Percentiles rank a stretch among this genome's conserved stretches.
Evolutionary conservation across 148 eudicot genomes (phyloP).

Genomic region (Silene uniflora): DNA sequence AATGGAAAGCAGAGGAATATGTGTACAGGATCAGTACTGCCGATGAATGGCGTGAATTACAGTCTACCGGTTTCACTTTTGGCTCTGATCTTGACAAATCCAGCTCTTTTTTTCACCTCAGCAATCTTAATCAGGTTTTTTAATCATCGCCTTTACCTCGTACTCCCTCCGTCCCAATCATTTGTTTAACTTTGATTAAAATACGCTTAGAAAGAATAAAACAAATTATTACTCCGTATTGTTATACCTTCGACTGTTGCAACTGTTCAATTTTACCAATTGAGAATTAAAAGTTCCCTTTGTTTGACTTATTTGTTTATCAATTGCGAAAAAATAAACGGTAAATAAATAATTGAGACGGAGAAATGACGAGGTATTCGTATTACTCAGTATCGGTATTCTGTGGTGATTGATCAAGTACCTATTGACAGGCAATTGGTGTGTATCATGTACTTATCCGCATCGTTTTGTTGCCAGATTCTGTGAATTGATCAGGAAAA

Average conservation of each 20-base stretch:
- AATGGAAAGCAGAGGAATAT: slow-evolving; percentile 26
- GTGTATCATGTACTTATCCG: neutral
- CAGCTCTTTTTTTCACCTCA: slow-evolving; percentile 73
- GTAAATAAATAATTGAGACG: too few species aligned
- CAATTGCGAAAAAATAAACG: too few species aligned
- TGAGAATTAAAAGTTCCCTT: too few species aligned
- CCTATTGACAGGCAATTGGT: too few species aligned
- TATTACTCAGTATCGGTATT: neutral
- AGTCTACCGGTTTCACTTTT: slow-evolving; percentile 35
- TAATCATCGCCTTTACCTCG: neutral
- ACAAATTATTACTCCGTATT: too few species aligned
- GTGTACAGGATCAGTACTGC: slow-evolving; percentile 79
- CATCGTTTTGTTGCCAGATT: neutral
- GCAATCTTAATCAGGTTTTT: slow-evolving; percentile 70
- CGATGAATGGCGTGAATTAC: slow-evolving; percentile 71
- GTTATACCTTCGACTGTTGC: neutral
- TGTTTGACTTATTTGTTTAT: neutral
- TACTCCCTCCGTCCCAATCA: neutral
- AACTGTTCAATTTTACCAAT: neutral
- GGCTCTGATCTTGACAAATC: slow-evolving; percentile 70
- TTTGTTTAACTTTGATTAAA: neutral
- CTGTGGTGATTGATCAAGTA: too few species aligned
- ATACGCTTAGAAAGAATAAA: too few species aligned
- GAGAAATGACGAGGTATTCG: neutral
- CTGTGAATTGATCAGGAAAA: too few species aligned